Evolutionary conservation across 2,329 filamentous ascomycete species (phyloP).

Genomic region (Phialophora expanda): DNA sequence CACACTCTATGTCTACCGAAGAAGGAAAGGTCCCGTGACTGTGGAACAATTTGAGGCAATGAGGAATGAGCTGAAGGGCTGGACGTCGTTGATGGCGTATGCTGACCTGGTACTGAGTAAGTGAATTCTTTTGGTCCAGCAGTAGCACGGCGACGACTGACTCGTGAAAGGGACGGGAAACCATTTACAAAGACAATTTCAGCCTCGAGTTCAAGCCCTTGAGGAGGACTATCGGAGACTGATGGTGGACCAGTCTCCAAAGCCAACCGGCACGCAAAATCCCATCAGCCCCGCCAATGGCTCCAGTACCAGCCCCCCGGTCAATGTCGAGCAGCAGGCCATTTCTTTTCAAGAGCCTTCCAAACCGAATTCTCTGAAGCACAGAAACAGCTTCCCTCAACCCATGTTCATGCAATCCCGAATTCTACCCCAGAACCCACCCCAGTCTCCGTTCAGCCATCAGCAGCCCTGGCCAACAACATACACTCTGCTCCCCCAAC

Average conservation of each 20-base stretch:
- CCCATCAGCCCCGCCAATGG: conserved; percentile 21
- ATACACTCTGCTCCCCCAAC: conserved; percentile 26
- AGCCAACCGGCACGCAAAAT: conserved; percentile 11
- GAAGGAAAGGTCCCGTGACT: conserved; percentile 27
- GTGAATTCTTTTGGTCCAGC: not conserved
- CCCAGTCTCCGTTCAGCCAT: conserved; percentile 22
- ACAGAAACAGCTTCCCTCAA: conserved; percentile 25
- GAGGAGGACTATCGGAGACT: conserved; percentile 36
- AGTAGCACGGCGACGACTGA: conserved; percentile 2
- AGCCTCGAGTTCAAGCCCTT: conserved; percentile 36
- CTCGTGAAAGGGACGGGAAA: conserved; percentile 34
- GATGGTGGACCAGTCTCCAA: conserved; percentile 25
- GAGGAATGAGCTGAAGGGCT: conserved; percentile 39
- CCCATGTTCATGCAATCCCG: conserved; percentile 26
- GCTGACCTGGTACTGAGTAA: conserved; percentile 38
- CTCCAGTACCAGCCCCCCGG: not conserved
- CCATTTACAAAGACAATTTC: conserved; percentile 35
- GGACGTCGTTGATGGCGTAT: conserved; percentile 39
- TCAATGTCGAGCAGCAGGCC: conserved; percentile 18
- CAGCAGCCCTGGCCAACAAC: conserved; percentile 20
- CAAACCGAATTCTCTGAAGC: conserved; percentile 6
- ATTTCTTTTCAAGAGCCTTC: conserved; percentile 12
- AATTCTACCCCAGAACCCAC: conserved; percentile 17
- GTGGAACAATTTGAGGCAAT: conserved; percentile 39
- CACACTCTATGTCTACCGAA: conserved; percentile 36